These are phyloP conservation scores for Hypholoma fasciculare DNA, from an alignment of 768 basidiomycete species.

Conservation along the genomic window DNA sequence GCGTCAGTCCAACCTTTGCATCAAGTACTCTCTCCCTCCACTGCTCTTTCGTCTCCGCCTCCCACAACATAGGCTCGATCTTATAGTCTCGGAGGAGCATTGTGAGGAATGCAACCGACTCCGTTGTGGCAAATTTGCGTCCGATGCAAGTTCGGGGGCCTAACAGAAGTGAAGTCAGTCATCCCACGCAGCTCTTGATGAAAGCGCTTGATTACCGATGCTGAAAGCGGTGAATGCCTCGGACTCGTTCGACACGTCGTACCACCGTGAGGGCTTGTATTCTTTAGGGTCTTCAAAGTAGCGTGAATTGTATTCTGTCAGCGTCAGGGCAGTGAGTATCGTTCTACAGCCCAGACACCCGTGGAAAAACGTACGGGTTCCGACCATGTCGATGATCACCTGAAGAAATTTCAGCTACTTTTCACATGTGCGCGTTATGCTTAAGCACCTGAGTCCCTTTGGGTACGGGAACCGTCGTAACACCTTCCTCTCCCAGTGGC, in stretches of 20 bases:
- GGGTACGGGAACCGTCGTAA: constrained; percentile 27
- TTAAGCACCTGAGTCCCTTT: constrained; percentile 31
- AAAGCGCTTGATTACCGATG: constrained; percentile 26
- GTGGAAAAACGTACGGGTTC: background rate
- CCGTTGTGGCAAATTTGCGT: constrained; percentile 52
- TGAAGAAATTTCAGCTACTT: background rate
- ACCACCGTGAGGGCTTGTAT: constrained; percentile 53
- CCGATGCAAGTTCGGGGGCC: constrained; percentile 57
- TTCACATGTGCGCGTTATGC: background rate
- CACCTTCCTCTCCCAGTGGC: constrained; percentile 34
- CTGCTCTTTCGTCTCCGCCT: constrained; percentile 36
- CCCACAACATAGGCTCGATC: constrained; percentile 42
- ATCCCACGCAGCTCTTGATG: background rate
- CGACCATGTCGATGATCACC: background rate
- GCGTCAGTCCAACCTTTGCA: constrained; percentile 32
- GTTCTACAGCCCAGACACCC: too few relatives aligned
- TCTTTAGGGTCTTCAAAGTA: constrained; percentile 48
- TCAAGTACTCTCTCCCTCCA: constrained; percentile 40
- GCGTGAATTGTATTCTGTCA: constrained; percentile 47
- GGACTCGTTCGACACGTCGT: constrained; percentile 40
- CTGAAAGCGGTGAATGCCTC: constrained; percentile 50
- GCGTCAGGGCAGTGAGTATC: background rate
- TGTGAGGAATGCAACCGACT: constrained; percentile 55
- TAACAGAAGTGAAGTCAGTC: constrained; percentile 7
- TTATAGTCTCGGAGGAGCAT: constrained; percentile 53